Percentiles rank a stretch among this genome's conserved stretches.
Evolutionary conservation across 1,284 basidiomycete species (phyloP).

Genomic region (Pseudozyma flocculosa): DNA sequence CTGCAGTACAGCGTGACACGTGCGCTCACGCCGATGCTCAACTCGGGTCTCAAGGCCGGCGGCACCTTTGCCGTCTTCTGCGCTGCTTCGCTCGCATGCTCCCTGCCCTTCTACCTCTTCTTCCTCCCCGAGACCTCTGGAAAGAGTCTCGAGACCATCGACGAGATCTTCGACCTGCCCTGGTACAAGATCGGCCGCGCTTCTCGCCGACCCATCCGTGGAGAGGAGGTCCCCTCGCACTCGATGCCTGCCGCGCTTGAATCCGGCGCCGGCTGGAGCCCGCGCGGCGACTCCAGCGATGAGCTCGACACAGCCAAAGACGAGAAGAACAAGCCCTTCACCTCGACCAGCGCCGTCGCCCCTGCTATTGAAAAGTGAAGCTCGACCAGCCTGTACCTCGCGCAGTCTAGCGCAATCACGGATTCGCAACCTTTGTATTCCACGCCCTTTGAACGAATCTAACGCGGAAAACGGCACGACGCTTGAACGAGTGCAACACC

Average conservation of each 20-base stretch:
- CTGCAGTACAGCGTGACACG: slow-evolving; percentile 33
- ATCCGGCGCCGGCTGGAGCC: slow-evolving; percentile 12
- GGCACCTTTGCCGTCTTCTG: slow-evolving; percentile 32
- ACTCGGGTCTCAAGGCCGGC: slow-evolving; percentile 27
- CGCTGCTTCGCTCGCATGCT: slow-evolving; percentile 16
- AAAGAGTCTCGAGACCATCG: slow-evolving; percentile 34
- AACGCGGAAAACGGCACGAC: no score
- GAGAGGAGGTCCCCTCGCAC: slow-evolving; percentile 26
- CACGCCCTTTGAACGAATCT: no score
- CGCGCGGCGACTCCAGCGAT: neutral
- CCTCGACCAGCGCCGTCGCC: no score
- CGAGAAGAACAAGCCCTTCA: slow-evolving; percentile 18
- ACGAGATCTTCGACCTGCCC: slow-evolving; percentile 33
- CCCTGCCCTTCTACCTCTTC: slow-evolving; percentile 29
- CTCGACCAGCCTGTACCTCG: no score
- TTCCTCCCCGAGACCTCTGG: slow-evolving; percentile 35
- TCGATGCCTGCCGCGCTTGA: slow-evolving; percentile 36
- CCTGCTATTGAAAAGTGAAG: no score
- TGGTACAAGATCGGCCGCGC: slow-evolving; percentile 39
- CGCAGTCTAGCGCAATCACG: no score
- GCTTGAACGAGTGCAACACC: no score
- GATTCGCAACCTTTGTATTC: no score
- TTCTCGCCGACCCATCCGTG: slow-evolving; percentile 18
- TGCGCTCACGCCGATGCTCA: slow-evolving; percentile 31
- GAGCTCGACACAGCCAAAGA: slow-evolving; percentile 6